These are phyloP conservation scores for Globisporangium echinulatum DNA, from an alignment of 352 stramenopile genomes.

Conservation along the genomic window DNA sequence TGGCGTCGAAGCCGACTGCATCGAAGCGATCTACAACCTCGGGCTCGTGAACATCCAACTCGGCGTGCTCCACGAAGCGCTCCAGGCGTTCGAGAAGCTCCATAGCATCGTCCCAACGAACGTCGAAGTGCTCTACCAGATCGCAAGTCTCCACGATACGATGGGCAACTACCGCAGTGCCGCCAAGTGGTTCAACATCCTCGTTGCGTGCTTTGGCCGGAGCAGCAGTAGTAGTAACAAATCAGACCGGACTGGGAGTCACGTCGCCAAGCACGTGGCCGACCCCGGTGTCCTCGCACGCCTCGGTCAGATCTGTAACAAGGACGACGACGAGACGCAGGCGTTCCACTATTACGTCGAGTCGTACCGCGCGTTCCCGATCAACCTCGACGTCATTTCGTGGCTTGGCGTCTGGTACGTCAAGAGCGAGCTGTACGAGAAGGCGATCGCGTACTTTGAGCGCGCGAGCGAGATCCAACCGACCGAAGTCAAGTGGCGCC, in stretches of 20 bases:
- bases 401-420: slow-evolving; percentile 97
- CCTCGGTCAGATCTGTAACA: slow-evolving; percentile 93
- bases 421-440: slow-evolving; percentile 96
- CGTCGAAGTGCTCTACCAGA: slow-evolving; percentile 92
- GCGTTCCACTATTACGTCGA: slow-evolving; percentile 96
- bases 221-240: slow-evolving; percentile 64
- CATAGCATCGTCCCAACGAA: slow-evolving; percentile 93
- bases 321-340: slow-evolving; percentile 91
- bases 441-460: slow-evolving; percentile 95
- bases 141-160: slow-evolving; percentile 92
- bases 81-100: slow-evolving; percentile 96
- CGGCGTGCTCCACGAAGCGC: slow-evolving; percentile 84
- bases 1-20: slow-evolving; percentile 91
- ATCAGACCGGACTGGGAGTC: slow-evolving; percentile 27
- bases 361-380: slow-evolving; percentile 92
- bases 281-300: slow-evolving; percentile 77
- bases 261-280: slow-evolving; percentile 52
- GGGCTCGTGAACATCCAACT: slow-evolving; percentile 88
- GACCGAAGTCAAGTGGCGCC: slow-evolving; percentile 93
- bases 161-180: slow-evolving; percentile 85
- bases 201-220: slow-evolving; percentile 82
- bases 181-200: slow-evolving; percentile 93
- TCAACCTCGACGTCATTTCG: slow-evolving; percentile 95
- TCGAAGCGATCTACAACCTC: slow-evolving; percentile 96
- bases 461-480: slow-evolving; percentile 92